Evolutionary conservation across 2,329 filamentous ascomycete genomes (phyloP), one percentile per base, ranked within the genome.

Genomic region (Herpomyces periplanetae): DNA sequence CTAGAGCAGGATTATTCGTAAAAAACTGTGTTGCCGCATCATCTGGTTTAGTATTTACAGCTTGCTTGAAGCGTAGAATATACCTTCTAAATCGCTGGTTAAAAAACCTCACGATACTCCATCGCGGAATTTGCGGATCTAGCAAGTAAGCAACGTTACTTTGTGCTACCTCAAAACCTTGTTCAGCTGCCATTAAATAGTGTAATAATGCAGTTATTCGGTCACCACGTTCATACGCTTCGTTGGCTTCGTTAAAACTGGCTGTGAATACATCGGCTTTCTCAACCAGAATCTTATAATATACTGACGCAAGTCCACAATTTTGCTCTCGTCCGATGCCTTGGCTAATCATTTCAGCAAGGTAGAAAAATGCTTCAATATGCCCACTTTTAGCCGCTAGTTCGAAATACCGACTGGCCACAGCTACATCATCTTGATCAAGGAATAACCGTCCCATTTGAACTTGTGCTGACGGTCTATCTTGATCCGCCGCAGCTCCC

Each of bases 311-410:
- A 22, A 66, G 48, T 4, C 47, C 49, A 30, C 73, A 88, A 6
- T 62, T 60, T 27, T 59, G 58, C 27, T 85, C 66, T 13, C 65
- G 50, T 3, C 66, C 69, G 12, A 84, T 51, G 0, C 66, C 71
- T 25, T 66, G 53, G 28, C 73, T 54, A 10, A 59, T 61, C 43
- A 87, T 56, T 38, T 88, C 73, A 2, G 68, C 73, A 3, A 88
- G 52, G 34, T 85, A 85, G 39, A 87, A 88, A 33, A 66, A 68
- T 0, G 71, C 65, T 37, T 87, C 71, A 25, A 87, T 63, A 31
- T 71, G 64, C 7, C 61, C 61, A 33, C 69, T 69, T 10, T 66
- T 48, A 15, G 62, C 62, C 3, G 73, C 73, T 18, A 75, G 47
- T 31, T 87, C 71, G 29, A 88, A 87, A 35, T 84, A 85, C 27